A percentile compares a stretch with the other conserved stretches of the same genome.
Conservation (phyloP, 1,139 yeast genomes). For the Yamadazyma atmosphaerica region DNA sequence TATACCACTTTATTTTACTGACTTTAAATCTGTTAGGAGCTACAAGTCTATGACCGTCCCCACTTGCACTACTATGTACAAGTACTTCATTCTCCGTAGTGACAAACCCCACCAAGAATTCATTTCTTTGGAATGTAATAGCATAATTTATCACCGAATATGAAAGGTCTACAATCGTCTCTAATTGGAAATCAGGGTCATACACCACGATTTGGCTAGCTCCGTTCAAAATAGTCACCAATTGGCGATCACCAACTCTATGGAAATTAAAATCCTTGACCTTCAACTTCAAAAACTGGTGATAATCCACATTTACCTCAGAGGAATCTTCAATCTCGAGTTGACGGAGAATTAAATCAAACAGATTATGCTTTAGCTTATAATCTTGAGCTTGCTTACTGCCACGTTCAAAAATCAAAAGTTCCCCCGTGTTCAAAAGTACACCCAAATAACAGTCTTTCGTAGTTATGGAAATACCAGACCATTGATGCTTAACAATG, state of each 20-base stretch:
- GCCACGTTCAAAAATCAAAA: conserved; percentile 31
- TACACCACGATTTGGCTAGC: conserved; percentile 7
- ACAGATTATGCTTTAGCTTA: conserved; percentile 25
- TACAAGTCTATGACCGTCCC: background rate
- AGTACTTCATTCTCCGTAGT: conserved; percentile 7
- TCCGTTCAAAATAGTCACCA: conserved; percentile 22
- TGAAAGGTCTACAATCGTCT: background rate
- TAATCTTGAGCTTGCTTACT: conserved; percentile 24
- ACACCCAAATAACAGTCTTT: conserved; percentile 36
- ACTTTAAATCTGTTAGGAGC: conserved; percentile 12
- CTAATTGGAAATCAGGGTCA: background rate
- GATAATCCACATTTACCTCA: conserved; percentile 19
- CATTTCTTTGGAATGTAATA: background rate
- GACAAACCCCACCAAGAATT: conserved; percentile 6
- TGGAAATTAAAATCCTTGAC: conserved; percentile 32
- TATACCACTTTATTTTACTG: conserved; percentile 5
- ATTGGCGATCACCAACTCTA: conserved; percentile 15
- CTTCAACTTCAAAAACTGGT: conserved; percentile 24
- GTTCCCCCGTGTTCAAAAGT: conserved; percentile 41
- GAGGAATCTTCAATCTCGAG: conserved; percentile 15
- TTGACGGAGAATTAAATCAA: conserved; percentile 26
- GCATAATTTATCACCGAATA: background rate
- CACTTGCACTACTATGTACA: conserved; percentile 1
- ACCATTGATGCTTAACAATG: conserved; percentile 41
- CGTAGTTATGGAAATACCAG: conserved; percentile 22